Percentiles rank a stretch among this genome's conserved stretches.
These are phyloP conservation scores for Lodderomyces parapsilosis DNA, from an alignment of 1,139 yeast genomes.

Conservation along the genomic window DNA sequence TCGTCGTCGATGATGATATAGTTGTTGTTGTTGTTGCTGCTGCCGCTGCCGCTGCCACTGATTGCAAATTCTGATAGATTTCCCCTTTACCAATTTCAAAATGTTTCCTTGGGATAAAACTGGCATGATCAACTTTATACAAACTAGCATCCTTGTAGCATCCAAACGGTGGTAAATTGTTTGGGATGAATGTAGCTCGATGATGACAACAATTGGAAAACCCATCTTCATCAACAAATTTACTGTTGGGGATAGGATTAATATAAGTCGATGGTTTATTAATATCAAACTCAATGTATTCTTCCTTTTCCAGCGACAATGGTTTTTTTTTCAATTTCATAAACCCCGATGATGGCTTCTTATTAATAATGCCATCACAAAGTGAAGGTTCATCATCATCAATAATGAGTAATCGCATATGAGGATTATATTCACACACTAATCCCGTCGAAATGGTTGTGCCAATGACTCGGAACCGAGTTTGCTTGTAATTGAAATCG, in stretches of 20 bases:
- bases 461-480: conserved; percentile 42
- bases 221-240: conserved; percentile 10
- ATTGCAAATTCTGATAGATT: conserved; percentile 29
- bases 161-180: conserved; percentile 44
- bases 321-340: conserved; percentile 16
- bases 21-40: conserved; percentile 1
- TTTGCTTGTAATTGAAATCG: conserved; percentile 37
- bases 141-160: conserved; percentile 29
- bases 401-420: conserved; percentile 32
- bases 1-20: not conserved
- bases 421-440: conserved; percentile 32
- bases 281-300: conserved; percentile 7
- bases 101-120: conserved; percentile 30
- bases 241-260: conserved; percentile 33
- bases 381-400: conserved; percentile 37
- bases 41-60: not conserved
- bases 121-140: conserved; percentile 16
- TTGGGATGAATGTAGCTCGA: conserved; percentile 23
- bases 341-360: conserved; percentile 22
- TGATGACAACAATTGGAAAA: not conserved
- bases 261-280: conserved; percentile 17
- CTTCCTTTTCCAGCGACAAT: too few relatives aligned
- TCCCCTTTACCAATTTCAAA: conserved; percentile 36
- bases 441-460: conserved; percentile 33
- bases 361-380: conserved; percentile 36